Evolutionary conservation across 768 basidiomycete species (phyloP), one percentile per base, ranked within the genome.

Genomic region (Auricularia cornea): DNA sequence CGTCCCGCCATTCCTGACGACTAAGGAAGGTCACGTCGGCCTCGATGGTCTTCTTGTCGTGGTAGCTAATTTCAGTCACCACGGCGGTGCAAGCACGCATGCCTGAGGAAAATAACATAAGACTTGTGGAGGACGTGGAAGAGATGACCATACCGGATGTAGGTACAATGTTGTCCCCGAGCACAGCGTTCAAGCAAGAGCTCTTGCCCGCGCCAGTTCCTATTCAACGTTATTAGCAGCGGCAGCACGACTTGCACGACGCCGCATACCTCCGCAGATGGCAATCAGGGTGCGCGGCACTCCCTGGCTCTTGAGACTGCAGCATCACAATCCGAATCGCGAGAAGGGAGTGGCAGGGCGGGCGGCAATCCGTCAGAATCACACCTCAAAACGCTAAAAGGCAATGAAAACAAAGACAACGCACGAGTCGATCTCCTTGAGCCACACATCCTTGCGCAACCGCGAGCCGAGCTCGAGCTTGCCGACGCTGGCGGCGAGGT

Each of bases 81-180:
- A 85, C 84, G 3, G 85, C 84, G 3, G 85, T 87, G 66, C 86
- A 87, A 8, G 86, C 86, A 85, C 62, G 10, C 33, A 32, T 51
- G 28, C 57, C 57, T 31, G 30, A n/a, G n/a, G n/a, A n/a, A n/a
- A n/a, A n/a, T n/a, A n/a, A n/a, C n/a, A n/a, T n/a, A 64, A 31
- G 18, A 20, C 44, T 29, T 68, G 68, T 64, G 32, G 63, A 84
- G 84, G 83, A 66, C 83, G 77, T 84, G n/a, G n/a, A n/a, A n/a
- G n/a, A n/a, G n/a, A n/a, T n/a, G n/a, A n/a, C n/a, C n/a, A 86
- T 86, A 29, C 85, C 84, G 64, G 83, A 85, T 3, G 85, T 86
- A 3, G 85, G 85, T 16, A 87, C 84, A 59, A 86, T 79, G 64
- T 82, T 84, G 66, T 85, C 84, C 83, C 85, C 83, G 26, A 87